Base-by-base conservation (phyloP, 2,329 filamentous ascomycete genomes). In the Capronia americana region DNA sequence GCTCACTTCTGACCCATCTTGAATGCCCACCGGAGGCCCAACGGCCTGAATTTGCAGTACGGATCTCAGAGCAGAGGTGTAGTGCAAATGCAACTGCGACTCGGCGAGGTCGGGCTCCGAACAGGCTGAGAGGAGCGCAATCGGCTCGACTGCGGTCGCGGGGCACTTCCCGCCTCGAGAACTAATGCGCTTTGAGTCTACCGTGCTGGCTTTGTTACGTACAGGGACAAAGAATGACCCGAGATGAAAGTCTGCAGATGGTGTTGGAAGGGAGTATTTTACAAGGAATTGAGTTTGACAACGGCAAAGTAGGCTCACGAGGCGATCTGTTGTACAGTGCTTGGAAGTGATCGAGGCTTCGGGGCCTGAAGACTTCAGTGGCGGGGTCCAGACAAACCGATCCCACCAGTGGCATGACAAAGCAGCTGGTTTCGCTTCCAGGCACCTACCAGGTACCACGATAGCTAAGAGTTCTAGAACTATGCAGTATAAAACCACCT, bases 1-100 rank as follows among this genome's bases (percentile, higher is more conserved):
- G 53, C 67, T 69, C 63, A 70, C 68, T 70, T 70, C 54, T 70
- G 68, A 66, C 68, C 68, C 68, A 70, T 70, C n/a, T 51, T 67
- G 20, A 46, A 55, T 54, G 58, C 59, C 63, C 65, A 61, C 62
- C 63, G 62, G 23, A 58, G 68, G 68, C 68, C 68, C 38, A 48
- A 41, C 57, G 68, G 68, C 68, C 67, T 61, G 28, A 23, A 23
- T 24, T 38, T 30, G 44, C 54, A 60, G 41, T 53, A 7, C 5
- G 54, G 24, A 58, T 65, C 34, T 58, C 63, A 64, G 30, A 51
- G 23, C 55, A 61, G 59, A 30, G 11, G 48, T 30, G 6, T n/a
- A 54, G 12, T 20, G 38, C 38, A 44, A 50, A 32, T 53, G 26
- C 32, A 24, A 57, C 3, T 62, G 46, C 59, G 64, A 61, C 32